Base-by-base conservation (phyloP, 2,329 filamentous ascomycete genomes). In the Microthyrium microscopicum region DNA sequence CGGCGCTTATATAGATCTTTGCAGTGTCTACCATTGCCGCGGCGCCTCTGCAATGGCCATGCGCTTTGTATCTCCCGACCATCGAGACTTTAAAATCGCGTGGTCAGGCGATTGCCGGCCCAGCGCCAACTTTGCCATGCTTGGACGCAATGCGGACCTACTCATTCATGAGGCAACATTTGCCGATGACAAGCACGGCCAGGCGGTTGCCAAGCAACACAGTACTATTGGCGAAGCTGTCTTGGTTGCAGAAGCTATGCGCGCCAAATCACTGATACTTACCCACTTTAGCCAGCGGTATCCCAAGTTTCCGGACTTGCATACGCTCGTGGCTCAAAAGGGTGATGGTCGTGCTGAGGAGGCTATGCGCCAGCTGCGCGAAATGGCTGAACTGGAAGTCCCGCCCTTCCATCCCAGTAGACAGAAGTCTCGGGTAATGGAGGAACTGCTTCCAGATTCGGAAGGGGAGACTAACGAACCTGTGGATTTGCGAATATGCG, bases 261-360 rank as follows among this genome's bases (percentile, higher is more conserved):
- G 68, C 19, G 89, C 85, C 0, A 70, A 75, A 41, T 66, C 80
- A 12, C 75, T 89, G 12, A 58, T 98, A 35, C 64, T 98, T 31
- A 98, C 89, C 5, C 89, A 98, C 53, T 98, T 98, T 56, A 85
- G 77, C 35, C 89, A 98, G 59, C 68, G 89, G 5, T 98, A 98
- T 54, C 77, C 82, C 46, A 87, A 87, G 55, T 62, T 72, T 21
- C 73, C 68, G 2, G 58, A 64, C 3, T 53, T 70, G 4, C 29
- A 37, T 4, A 26, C 20, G 4, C 18, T 28, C 6, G 27, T 29
- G 35, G 17, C 22, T n/a, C n/a, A 37, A 5, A 16, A 12, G 6
- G 17, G 15, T 3, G 15, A 29, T 5, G 15, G 32, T 21, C 16
- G n/a, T 15, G 17, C 17, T 37, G 30, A 17, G 11, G 29, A 32